Evolutionary conservation across 768 basidiomycete species (phyloP).

Genomic region (Coprinopsis strossmayeri): DNA sequence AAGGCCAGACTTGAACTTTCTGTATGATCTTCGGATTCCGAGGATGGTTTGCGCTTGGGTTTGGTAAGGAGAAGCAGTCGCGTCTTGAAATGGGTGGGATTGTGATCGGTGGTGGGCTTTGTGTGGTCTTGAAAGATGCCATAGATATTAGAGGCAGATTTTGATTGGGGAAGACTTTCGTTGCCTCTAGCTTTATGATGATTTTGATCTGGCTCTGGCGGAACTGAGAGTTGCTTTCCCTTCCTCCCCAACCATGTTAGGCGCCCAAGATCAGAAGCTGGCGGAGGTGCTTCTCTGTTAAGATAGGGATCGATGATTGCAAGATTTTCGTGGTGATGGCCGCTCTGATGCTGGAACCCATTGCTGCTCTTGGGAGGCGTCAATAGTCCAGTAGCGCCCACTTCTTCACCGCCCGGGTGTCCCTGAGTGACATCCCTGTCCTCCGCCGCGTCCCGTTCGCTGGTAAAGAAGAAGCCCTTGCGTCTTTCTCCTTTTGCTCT

Average conservation of each 20-base stretch:
- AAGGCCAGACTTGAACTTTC: neutral
- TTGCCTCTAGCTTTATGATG: no score
- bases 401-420: neutral
- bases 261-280: no score
- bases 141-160: neutral
- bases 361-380: neutral
- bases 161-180: neutral
- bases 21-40: no score
- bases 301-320: no score
- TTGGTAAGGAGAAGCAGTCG: neutral
- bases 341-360: neutral
- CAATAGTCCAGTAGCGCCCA: neutral
- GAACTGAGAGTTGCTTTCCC: no score
- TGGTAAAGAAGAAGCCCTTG: neutral
- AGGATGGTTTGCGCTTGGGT: no score
- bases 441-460: neutral
- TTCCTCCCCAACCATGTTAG: no score
- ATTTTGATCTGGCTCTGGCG: no score
- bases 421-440: neutral
- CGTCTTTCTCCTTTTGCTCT: neutral
- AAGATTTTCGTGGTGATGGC: neutral
- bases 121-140: neutral
- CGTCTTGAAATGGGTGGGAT: neutral
- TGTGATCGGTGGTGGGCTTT: neutral
- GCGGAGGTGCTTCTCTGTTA: no score